Evolutionary conservation across 495 filamentous ascomycete genomes (phyloP).

Genomic region (Oidiodendron maius): DNA sequence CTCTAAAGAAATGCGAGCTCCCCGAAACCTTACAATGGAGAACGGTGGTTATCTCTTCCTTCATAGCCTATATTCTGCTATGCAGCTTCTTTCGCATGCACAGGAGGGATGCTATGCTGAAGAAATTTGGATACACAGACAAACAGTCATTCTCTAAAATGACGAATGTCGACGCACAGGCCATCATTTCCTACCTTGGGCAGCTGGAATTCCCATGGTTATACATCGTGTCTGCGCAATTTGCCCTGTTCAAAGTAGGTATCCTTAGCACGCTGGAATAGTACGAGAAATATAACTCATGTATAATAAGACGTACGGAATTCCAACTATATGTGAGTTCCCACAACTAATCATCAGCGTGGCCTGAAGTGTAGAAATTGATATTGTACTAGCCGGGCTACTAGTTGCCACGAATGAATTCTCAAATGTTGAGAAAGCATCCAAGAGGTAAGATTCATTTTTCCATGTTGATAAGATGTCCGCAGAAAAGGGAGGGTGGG

Average conservation of each 20-base stretch:
- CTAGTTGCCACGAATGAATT: conserved; percentile 56
- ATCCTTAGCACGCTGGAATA: background rate
- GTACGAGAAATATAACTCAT: background rate
- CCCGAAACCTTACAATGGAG: background rate
- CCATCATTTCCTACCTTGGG: conserved; percentile 43
- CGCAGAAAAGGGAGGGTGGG: too few relatives aligned
- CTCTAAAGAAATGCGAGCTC: too few relatives aligned
- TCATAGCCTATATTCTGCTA: background rate
- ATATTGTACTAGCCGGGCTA: too few relatives aligned
- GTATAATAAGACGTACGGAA: conserved; percentile 63
- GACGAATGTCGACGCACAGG: conserved; percentile 55
- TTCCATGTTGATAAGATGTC: too few relatives aligned
- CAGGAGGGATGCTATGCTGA: conserved; percentile 36
- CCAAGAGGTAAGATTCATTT: too few relatives aligned
- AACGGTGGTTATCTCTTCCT: background rate
- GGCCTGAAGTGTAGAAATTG: too few relatives aligned
- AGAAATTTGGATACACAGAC: conserved; percentile 43
- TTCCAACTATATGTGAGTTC: conserved; percentile 61
- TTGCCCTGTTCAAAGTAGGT: conserved; percentile 58
- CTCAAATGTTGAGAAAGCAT: conserved; percentile 39
- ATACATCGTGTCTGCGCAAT: conserved; percentile 50
- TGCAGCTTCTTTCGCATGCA: conserved; percentile 40
- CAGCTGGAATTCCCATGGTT: conserved; percentile 54
- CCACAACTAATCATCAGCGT: too few relatives aligned
- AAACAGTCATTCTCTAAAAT: conserved; percentile 52